Evolutionary conservation across 768 basidiomycete species (phyloP).

Genomic region (Psilocybe subaeruginosa): DNA sequence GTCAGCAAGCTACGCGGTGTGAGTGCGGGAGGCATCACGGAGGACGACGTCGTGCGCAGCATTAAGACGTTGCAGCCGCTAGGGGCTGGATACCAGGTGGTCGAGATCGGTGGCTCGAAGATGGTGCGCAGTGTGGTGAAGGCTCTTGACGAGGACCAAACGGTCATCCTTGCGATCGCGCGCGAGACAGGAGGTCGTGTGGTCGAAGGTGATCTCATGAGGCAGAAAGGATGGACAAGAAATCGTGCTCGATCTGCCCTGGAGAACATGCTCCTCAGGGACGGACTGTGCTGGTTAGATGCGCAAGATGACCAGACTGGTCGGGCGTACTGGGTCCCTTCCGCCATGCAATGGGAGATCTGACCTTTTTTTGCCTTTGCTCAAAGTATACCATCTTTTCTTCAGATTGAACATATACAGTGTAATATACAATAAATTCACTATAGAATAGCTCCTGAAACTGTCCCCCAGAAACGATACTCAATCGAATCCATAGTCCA

Average conservation of each 20-base stretch:
- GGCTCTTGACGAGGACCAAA: slow-evolving; percentile 89
- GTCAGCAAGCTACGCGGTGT: slow-evolving; percentile 79
- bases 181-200: slow-evolving; percentile 71
- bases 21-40: slow-evolving; percentile 69
- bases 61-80: slow-evolving; percentile 89
- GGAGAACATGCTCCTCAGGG: slow-evolving; percentile 88
- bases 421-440: slow-evolving; percentile 14
- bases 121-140: slow-evolving; percentile 91
- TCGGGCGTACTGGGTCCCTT: slow-evolving; percentile 85
- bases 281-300: slow-evolving; percentile 95
- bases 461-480: not conserved
- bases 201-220: slow-evolving; percentile 62
- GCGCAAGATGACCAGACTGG: slow-evolving; percentile 75
- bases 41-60: slow-evolving; percentile 82
- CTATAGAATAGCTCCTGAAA: slow-evolving; percentile 6
- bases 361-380: slow-evolving; percentile 24
- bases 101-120: slow-evolving; percentile 72
- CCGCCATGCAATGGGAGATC: slow-evolving; percentile 84
- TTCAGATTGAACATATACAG: slow-evolving; percentile 10
- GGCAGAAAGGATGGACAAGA: slow-evolving; percentile 72
- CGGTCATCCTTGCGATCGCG: slow-evolving; percentile 77
- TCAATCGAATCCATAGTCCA: slow-evolving; percentile 22
- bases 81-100: slow-evolving; percentile 88
- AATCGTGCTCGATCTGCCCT: slow-evolving; percentile 79
- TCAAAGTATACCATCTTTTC: not conserved